Percentiles rank a stretch among this genome's conserved stretches.
Evolutionary conservation across 139 green algal species (phyloP).

Genomic region (Zygnema cylindricum): DNA sequence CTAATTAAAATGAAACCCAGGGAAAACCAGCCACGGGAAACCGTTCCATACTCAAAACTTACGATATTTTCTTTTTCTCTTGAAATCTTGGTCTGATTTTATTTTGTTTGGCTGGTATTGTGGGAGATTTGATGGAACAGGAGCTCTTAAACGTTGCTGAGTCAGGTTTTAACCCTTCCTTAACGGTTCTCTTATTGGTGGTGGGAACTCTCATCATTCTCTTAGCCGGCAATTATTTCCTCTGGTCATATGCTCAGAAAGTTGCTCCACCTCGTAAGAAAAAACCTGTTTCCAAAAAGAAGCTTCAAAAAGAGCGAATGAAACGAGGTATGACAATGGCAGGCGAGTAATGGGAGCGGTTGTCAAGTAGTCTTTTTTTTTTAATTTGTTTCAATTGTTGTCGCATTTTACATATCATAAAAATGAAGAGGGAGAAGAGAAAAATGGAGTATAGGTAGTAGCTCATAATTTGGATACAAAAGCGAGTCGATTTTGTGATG

Average conservation of each 20-base stretch:
- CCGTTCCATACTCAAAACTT: too few species aligned
- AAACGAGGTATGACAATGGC: constrained; percentile 31
- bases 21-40: too few species aligned
- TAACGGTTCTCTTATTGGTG: constrained; percentile 48
- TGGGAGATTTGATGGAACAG: background rate
- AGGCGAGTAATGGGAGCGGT: constrained; percentile 48
- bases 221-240: constrained; percentile 33
- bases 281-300: constrained; percentile 54
- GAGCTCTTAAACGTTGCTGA: background rate
- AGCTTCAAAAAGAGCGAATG: constrained; percentile 35
- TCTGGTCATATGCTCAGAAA: constrained; percentile 55
- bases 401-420: too few species aligned
- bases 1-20: too few species aligned
- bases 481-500: too few species aligned
- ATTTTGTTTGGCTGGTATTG: background rate
- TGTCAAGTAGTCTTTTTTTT: too few species aligned
- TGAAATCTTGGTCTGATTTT: too few species aligned
- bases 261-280: constrained; percentile 48
- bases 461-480: too few species aligned
- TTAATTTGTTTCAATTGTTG: too few species aligned
- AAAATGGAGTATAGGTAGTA: too few species aligned
- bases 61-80: too few species aligned
- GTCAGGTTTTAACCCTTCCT: constrained; percentile 53
- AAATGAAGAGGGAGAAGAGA: too few species aligned
- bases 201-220: constrained; percentile 43